These are phyloP conservation scores for Vanrija sp. DNA, from an alignment of 1,284 basidiomycete species.

Conservation along the genomic window DNA sequence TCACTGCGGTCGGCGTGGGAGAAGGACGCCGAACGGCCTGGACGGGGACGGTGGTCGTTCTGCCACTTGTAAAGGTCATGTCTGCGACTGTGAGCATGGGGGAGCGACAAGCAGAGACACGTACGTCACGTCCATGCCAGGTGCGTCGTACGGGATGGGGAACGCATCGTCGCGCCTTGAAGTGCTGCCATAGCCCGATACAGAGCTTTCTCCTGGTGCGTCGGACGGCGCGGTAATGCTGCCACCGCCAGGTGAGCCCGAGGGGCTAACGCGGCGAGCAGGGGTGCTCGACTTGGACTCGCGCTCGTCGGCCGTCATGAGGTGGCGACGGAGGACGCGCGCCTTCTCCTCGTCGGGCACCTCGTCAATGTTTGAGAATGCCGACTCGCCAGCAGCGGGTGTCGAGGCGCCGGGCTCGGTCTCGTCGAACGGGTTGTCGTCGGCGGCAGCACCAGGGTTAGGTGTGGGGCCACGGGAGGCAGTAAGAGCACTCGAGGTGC, in stretches of 20 bases:
- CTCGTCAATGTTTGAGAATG: slow-evolving; percentile 40
- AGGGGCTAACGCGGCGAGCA: background rate
- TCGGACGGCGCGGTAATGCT: slow-evolving; percentile 5
- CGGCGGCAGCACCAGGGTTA: background rate
- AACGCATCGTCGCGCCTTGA: slow-evolving; percentile 58
- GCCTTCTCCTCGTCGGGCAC: slow-evolving; percentile 73
- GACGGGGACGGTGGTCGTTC: slow-evolving; percentile 62
- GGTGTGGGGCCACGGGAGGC: slow-evolving; percentile 1
- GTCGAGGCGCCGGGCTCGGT: background rate
- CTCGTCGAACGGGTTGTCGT: background rate
- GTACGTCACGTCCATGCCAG: slow-evolving; percentile 84
- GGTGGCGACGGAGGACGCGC: slow-evolving; percentile 69
- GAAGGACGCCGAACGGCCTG: slow-evolving; percentile 63
- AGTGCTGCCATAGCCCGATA: slow-evolving; percentile 13
- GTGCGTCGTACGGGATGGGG: slow-evolving; percentile 76
- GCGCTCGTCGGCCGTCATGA: slow-evolving; percentile 71
- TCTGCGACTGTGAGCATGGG: slow-evolving; percentile 49
- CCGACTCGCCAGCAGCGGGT: slow-evolving; percentile 19
- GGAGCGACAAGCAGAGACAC: slow-evolving; percentile 43
- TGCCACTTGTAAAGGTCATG: slow-evolving; percentile 94
- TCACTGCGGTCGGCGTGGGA: slow-evolving; percentile 57
- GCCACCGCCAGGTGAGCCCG: slow-evolving; percentile 7
- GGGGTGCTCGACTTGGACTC: slow-evolving; percentile 22
- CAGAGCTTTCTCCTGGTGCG: slow-evolving; percentile 7
- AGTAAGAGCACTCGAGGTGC: slow-evolving; percentile 9